Percentiles rank a stretch among this genome's conserved stretches.
These are phyloP conservation scores for Blepharisma japonicum DNA, from an alignment of 73 alveolate species.

Conservation along the genomic window DNA sequence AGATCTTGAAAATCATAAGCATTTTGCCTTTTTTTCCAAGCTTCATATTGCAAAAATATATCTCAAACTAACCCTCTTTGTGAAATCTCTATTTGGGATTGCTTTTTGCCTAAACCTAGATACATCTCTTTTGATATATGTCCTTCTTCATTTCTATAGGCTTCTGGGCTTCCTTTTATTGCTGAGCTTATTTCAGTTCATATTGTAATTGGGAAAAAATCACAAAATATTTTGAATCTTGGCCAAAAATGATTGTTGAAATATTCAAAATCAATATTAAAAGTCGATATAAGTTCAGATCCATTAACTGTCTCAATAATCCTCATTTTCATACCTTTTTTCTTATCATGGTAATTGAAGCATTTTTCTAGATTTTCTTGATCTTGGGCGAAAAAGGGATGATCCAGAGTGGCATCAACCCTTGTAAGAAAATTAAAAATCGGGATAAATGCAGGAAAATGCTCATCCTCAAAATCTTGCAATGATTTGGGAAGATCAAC, in stretches of 20 bases:
- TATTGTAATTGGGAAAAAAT: constrained; percentile 33
- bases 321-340: not conserved
- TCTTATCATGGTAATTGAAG: not conserved
- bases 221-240: not conserved
- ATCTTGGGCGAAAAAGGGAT: constrained; percentile 60
- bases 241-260: constrained; percentile 63
- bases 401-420: no score
- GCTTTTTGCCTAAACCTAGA: not conserved
- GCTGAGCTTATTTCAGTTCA: constrained; percentile 80
- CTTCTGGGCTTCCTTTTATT: constrained; percentile 53
- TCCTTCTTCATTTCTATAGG: constrained; percentile 24
- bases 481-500: no score
- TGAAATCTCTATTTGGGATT: constrained; percentile 1
- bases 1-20: constrained; percentile 74
- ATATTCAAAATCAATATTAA: constrained; percentile 60
- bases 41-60: constrained; percentile 49
- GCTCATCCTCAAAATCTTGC: no score
- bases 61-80: not conserved
- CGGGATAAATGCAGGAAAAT: no score
- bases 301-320: no score
- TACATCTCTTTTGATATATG: constrained; percentile 1
- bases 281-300: constrained; percentile 31
- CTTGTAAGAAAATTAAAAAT: no score
- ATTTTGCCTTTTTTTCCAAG: constrained; percentile 56
- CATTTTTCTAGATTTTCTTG: constrained; percentile 36